Evolutionary conservation across 192 early-diverging fungal species (phyloP), one percentile per base, ranked within the genome.

Genomic region (Coemansia sp.): DNA sequence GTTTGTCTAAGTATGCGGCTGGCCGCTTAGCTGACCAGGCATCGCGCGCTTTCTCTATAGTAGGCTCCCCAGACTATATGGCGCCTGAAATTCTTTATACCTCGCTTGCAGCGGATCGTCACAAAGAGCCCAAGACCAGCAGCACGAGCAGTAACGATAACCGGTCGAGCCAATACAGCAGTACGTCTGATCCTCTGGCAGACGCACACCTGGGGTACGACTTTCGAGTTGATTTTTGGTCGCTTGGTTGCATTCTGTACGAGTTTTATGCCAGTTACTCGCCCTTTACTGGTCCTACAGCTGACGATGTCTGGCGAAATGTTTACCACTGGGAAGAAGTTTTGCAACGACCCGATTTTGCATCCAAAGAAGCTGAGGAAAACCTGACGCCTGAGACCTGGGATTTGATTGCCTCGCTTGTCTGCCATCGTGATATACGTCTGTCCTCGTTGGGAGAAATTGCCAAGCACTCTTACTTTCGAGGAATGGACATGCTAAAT

Each of bases 21-120:
- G 56, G 72, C 61, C 84, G 71, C 66, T 66, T 75, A 72, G 81
- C 59, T 53, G 84, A 68, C 72, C 77, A 66, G 75, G 69, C 91
- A 76, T 24, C 67, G n/a, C 70, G 79, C 0, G 79, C 79, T 0
- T 94, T 87, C 61, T 92, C 92, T 0, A 86, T 95, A 23, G 94
- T 96, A 4, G 94, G 94, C 17, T 89, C 88, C 6, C 93, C 94
- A 20, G 93, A 96, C 68, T 96, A 96, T 80, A 96, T 96, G 94
- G 94, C 94, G 7, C 91, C 92, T 2, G 94, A 96, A 74, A 88
- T 95, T 29, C 82, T 96, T 19, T 80, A 72, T 52, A 84, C 85
- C 50, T 81, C 80, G 55, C 63, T 78, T 29, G 80, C 75, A 10
- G 32, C 67, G 27, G 78, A 72, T 66, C 57, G 57, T n/a, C 54